Percentiles rank a stretch among this genome's conserved stretches.
phyloP scores from a whole-genome alignment of 495 filamentous ascomycete genomes.

The Penicillium simplicissimum region DNA sequence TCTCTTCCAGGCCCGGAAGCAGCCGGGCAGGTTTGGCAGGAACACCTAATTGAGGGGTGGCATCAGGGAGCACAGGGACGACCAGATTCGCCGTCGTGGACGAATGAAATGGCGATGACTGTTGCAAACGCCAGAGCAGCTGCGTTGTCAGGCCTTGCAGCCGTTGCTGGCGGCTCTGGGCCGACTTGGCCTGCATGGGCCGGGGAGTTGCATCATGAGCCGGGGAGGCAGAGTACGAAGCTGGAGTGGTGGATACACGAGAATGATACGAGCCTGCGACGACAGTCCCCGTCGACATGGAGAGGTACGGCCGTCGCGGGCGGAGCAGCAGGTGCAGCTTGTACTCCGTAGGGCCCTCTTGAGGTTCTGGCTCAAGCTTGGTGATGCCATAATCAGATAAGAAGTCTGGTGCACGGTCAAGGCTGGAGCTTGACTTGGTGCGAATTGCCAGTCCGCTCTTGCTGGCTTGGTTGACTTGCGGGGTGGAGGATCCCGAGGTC shows the following conservation, averaged over 20 bases:
- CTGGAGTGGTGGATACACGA: constrained; percentile 29
- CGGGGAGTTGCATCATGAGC: constrained; percentile 28
- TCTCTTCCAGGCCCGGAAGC: constrained; percentile 84
- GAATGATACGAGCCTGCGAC: constrained; percentile 62
- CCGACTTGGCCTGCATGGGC: constrained; percentile 33
- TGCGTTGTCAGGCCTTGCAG: constrained; percentile 92
- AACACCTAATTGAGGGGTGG: constrained; percentile 51
- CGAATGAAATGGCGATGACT: constrained; percentile 87
- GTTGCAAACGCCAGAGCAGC: constrained; percentile 90
- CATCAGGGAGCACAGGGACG: constrained; percentile 70
- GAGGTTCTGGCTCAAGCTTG: constrained; percentile 85
- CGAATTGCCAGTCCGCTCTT: constrained; percentile 27
- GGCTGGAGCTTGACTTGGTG: constrained; percentile 28
- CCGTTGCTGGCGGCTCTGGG: constrained; percentile 69
- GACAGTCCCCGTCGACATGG: constrained; percentile 59
- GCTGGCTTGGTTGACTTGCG: constrained; percentile 15
- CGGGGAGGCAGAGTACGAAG: constrained; percentile 26
- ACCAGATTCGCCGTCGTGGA: constrained; percentile 70
- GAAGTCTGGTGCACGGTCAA: constrained; percentile 43
- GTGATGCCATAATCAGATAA: constrained; percentile 70
- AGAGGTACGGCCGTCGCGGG: constrained; percentile 70
- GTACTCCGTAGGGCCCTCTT: constrained; percentile 93
- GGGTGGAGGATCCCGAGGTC: constrained; percentile 48
- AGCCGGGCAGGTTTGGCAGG: constrained; percentile 62
- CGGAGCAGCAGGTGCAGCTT: constrained; percentile 91